phyloP scores from a whole-genome alignment of 805 yeast species.

The Barnettozyma californica region DNA sequence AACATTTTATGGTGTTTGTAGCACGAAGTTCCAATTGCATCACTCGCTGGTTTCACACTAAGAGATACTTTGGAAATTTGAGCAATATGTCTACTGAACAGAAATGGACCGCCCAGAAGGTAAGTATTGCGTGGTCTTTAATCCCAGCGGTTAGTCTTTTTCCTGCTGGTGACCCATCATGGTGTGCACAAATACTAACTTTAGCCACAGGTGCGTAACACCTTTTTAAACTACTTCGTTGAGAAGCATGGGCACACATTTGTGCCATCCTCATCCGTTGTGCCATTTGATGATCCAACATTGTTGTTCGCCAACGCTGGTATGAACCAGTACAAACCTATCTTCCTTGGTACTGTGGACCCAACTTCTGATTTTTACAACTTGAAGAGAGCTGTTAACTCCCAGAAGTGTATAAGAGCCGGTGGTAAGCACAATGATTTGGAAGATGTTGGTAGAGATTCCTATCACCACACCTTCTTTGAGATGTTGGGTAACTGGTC shows the following conservation, averaged over 20 bases:
- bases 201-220: slow-evolving; percentile 55
- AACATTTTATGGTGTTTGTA: slow-evolving; percentile 15
- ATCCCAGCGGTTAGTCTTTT: slow-evolving; percentile 1
- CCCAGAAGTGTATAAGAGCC: slow-evolving; percentile 98
- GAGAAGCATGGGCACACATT: slow-evolving; percentile 58
- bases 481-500: slow-evolving; percentile 99
- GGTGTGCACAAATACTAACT: background rate
- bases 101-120: slow-evolving; percentile 26
- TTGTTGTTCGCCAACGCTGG: slow-evolving; percentile 97
- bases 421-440: slow-evolving; percentile 98
- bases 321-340: slow-evolving; percentile 98
- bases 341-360: slow-evolving; percentile 94
- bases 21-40: slow-evolving; percentile 12
- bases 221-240: slow-evolving; percentile 80
- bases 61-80: slow-evolving; percentile 8
- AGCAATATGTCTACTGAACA: slow-evolving; percentile 28
- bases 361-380: slow-evolving; percentile 84
- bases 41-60: slow-evolving; percentile 4
- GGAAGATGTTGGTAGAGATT: slow-evolving; percentile 97
- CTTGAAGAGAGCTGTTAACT: slow-evolving; percentile 86
- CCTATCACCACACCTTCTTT: slow-evolving; percentile 96
- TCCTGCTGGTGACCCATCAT: background rate
- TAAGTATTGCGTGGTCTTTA: slow-evolving; percentile 8
- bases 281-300: slow-evolving; percentile 98
- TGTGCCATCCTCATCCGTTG: slow-evolving; percentile 90